phyloP scores from a whole-genome alignment of 148 eudicot genomes.

The Amaranthus palmeri region DNA sequence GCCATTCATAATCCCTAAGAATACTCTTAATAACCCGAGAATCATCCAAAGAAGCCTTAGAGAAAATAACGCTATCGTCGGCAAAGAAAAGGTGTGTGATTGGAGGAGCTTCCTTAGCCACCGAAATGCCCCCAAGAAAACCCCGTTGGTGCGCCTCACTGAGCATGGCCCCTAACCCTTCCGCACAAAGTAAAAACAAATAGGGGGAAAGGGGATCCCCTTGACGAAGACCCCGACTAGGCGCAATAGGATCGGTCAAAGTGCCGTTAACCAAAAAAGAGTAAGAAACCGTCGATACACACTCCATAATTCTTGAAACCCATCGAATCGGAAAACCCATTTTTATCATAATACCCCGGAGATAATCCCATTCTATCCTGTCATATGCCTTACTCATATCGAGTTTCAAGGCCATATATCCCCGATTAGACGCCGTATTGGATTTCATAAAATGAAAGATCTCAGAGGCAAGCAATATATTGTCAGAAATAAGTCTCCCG shows the following conservation, averaged over 20 bases:
- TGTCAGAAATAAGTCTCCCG: background rate
- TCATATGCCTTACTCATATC: background rate
- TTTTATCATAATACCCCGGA: background rate
- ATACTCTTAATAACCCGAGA: background rate
- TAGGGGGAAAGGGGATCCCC: background rate
- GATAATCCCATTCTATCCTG: background rate
- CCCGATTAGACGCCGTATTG: background rate
- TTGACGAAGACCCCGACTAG: background rate
- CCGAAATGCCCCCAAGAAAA: background rate
- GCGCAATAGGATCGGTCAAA: background rate
- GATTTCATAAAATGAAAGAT: background rate
- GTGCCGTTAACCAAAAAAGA: background rate
- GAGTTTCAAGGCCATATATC: background rate
- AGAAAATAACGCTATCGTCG: background rate
- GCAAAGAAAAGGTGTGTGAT: background rate
- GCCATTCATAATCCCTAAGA: background rate
- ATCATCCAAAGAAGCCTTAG: background rate
- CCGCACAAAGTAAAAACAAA: background rate
- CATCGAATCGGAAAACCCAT: background rate
- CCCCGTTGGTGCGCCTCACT: rapidly evolving
- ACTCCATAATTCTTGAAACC: background rate
- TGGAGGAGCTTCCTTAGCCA: background rate
- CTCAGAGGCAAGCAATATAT: background rate
- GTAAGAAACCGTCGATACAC: background rate
- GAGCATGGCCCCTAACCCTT: background rate